Base-by-base conservation (phyloP, 2,329 filamentous ascomycete species). In the Sporothrix brasiliensis region DNA sequence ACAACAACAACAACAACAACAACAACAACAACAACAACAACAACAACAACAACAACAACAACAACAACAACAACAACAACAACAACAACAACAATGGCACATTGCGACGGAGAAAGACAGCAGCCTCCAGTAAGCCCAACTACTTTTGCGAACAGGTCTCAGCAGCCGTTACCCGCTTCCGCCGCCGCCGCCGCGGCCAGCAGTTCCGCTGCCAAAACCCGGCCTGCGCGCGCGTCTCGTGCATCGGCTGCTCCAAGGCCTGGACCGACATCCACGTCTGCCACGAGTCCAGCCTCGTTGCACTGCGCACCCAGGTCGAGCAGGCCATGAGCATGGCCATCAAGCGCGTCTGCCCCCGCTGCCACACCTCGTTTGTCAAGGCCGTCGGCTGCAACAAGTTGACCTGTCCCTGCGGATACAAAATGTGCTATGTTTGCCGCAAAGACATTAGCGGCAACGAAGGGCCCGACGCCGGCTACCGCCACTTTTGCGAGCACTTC, bases 341-440 rank as follows among this genome's bases (percentile, higher is more conserved):
- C 78, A 99, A 98, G 81, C 91, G 95, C 67, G 94, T 95, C 11
- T 99, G 95, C 78, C 95, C 95, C 10, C 88, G 91, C 63, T 99
- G 95, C 83, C 91, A 92, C 75, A 92, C 94, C 11, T 92, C 90
- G 19, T 98, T 98, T 78, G 92, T 99, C 80, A 98, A 98, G 79
- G 91, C 89, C 7, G 89, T 90, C 34, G 95, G 95, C 76, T 99
- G 95, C 86, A 99, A 99, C 83, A 98, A 98, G 81, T 86, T 99
- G 53, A 94, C 93, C 6, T 98, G 95, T 78, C 89, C 93, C 19
- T 99, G 95, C 80, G 95, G 95, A 10, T 98, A 98, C 81, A 91
- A 92, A 75, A 98, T 98, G 94, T 99, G 95, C 79, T 99, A 99
- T 77, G 88, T 98, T 61, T 99, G 95, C 79, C 92, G 95, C 53